These are phyloP conservation scores for Dillenia turbinata DNA, from an alignment of 164 flowering plant genomes.

Conservation along the genomic window DNA sequence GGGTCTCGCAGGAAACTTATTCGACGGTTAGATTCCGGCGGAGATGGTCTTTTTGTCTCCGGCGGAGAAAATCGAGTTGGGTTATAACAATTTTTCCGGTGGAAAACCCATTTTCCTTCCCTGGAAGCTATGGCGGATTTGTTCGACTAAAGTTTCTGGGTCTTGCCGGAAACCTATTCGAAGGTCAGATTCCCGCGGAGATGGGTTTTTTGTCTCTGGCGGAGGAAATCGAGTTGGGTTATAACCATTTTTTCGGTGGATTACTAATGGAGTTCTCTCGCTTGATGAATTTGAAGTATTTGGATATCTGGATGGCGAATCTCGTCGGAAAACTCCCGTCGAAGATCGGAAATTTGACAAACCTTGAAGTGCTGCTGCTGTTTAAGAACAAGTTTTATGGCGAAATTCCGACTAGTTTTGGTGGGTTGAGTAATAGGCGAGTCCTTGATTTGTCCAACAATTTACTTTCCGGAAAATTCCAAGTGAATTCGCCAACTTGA, in stretches of 20 bases:
- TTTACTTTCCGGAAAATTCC: constrained; percentile 64
- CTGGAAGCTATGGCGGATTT: constrained; percentile 44
- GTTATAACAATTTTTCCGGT: too few species aligned
- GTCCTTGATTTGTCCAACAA: constrained; percentile 77
- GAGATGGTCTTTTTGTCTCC: too few species aligned
- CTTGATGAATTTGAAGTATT: constrained; percentile 49
- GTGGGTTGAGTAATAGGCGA: constrained; percentile 27
- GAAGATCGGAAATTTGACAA: constrained; percentile 48
- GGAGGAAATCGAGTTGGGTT: constrained; percentile 78
- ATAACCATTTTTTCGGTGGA: constrained; percentile 45
- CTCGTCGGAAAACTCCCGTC: constrained; percentile 53
- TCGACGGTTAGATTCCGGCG: too few species aligned
- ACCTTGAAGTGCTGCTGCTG: constrained; percentile 48
- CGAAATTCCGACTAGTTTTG: constrained; percentile 51
- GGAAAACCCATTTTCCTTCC: too few species aligned
- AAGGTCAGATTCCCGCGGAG: constrained; percentile 54
- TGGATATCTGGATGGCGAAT: constrained; percentile 52
- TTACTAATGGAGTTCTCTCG: constrained; percentile 38
- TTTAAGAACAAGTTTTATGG: constrained; percentile 61
- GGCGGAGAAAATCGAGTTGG: too few species aligned
- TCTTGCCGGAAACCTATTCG: constrained; percentile 61
- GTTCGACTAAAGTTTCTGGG: constrained; percentile 42
- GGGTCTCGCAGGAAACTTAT: too few species aligned
- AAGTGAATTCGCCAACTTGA: constrained; percentile 25
- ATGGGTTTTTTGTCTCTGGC: constrained; percentile 43